phyloP scores from a whole-genome alignment of 2,329 filamentous ascomycete species.

The Aspergillus spinulosporus region DNA sequence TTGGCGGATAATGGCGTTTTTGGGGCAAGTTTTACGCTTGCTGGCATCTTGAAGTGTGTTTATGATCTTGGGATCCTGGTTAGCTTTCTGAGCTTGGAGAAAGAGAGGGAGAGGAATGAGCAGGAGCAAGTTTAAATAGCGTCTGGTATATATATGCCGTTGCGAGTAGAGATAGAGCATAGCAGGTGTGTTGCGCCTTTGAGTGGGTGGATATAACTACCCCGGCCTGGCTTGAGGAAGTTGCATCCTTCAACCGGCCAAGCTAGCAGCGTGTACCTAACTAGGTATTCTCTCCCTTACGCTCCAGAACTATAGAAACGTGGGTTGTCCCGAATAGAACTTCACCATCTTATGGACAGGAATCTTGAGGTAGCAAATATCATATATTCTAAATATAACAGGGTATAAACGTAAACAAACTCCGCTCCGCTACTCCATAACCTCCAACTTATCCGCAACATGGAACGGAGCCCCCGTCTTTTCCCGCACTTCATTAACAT shows the following conservation, averaged over 20 bases:
- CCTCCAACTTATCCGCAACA: conserved; percentile 60
- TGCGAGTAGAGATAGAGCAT: background rate
- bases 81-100: conserved; percentile 45
- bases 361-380: no score
- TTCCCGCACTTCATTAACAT: conserved; percentile 65
- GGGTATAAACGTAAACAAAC: background rate
- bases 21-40: conserved; percentile 64
- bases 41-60: conserved; percentile 60
- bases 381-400: background rate
- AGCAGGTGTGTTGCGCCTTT: background rate
- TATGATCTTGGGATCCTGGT: conserved; percentile 62
- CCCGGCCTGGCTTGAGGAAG: no score
- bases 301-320: no score
- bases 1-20: conserved; percentile 58
- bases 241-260: no score
- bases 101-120: background rate
- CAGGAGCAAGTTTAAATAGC: background rate
- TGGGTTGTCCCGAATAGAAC: no score
- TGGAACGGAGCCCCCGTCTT: conserved; percentile 71
- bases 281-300: no score
- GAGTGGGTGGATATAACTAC: no score
- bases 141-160: background rate
- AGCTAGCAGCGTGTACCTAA: no score
- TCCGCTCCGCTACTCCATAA: conserved; percentile 42
- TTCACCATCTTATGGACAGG: no score